A percentile compares a stretch with the other conserved stretches of the same genome.
Evolutionary conservation across 495 filamentous ascomycete genomes (phyloP).

Genomic region (Tuber brumale): DNA sequence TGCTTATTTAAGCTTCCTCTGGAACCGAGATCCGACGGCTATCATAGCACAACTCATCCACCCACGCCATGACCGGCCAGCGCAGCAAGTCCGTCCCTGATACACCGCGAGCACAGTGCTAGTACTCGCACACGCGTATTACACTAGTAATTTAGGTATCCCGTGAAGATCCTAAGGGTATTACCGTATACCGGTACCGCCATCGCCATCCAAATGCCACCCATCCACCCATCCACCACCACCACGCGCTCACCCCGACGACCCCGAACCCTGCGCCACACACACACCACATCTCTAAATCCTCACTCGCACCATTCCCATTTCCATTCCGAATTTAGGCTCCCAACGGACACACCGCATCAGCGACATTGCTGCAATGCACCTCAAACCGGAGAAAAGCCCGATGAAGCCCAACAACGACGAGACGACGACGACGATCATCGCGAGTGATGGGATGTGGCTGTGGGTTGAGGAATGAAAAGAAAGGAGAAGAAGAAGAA

Average conservation of each 20-base stretch:
- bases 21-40: neutral
- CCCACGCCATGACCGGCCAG: neutral
- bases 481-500: neutral
- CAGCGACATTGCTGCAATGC: neutral
- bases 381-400: neutral
- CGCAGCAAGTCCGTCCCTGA: neutral
- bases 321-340: constrained; percentile 1
- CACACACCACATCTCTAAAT: neutral
- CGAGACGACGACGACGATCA: neutral
- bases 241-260: neutral
- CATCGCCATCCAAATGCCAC: neutral
- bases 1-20: neutral
- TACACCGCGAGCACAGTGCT: too few species aligned
- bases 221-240: neutral
- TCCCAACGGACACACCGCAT: neutral
- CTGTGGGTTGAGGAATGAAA: neutral
- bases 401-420: neutral
- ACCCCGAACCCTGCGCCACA: neutral
- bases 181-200: too few species aligned
- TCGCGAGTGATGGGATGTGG: neutral
- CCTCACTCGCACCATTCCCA: neutral
- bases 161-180: neutral
- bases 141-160: neutral
- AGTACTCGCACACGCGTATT: neutral
- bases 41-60: neutral